Conservation (phyloP, 2,329 filamentous ascomycete species). For the Fusarium avenaceum region DNA sequence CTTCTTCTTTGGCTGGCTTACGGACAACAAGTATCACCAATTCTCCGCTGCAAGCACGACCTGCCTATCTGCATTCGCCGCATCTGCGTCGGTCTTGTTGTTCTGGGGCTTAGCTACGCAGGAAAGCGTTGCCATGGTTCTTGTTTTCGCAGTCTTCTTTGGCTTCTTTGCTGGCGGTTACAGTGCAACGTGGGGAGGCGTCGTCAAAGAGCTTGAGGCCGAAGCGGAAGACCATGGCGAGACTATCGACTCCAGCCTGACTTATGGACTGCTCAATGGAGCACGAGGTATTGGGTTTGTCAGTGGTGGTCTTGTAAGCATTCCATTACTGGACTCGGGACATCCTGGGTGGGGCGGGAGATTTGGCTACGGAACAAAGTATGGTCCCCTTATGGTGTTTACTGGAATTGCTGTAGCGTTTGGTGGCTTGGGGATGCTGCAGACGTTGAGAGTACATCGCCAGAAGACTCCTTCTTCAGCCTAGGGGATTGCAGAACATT, state of each 20-base stretch:
- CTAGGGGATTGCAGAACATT: neutral
- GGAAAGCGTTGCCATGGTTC: neutral
- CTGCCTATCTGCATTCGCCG: neutral
- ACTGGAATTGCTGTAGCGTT: neutral
- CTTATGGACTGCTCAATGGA: constrained; percentile 2
- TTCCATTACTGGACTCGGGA: neutral
- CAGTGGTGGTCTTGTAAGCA: neutral
- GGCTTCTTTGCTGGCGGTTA: constrained; percentile 9
- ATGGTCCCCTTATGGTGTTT: constrained; percentile 6
- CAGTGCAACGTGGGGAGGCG: constrained; percentile 3
- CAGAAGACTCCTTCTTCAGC: neutral
- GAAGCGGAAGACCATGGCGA: neutral
- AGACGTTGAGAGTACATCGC: neutral
- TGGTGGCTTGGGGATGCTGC: neutral
- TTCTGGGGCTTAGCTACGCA: neutral
- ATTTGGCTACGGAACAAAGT: constrained; percentile 5
- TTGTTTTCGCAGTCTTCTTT: constrained; percentile 3
- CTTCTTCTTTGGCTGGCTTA: constrained; percentile 8
- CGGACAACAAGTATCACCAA: constrained; percentile 5
- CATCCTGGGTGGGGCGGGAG: neutral
- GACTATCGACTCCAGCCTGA: constrained; percentile 6
- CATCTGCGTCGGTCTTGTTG: neutral
- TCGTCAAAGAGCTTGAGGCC: neutral
- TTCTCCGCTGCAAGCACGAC: constrained; percentile 5
- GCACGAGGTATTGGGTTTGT: constrained; percentile 8